Percentiles rank a stretch among this genome's conserved stretches.
phyloP scores from a whole-genome alignment of 148 eudicot species.

The Chenopodium formosanum region DNA sequence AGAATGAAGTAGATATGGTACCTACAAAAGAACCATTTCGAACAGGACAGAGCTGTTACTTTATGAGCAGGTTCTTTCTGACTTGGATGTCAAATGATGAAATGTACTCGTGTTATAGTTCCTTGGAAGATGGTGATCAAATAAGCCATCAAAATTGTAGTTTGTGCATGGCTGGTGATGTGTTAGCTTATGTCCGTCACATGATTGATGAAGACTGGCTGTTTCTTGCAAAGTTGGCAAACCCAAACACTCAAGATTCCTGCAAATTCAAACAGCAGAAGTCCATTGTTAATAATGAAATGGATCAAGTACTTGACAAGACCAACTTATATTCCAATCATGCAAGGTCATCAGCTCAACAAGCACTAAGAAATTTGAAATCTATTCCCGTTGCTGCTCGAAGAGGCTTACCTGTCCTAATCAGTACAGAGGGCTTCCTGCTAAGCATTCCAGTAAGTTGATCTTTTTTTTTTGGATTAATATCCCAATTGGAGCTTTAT shows the following conservation, averaged over 20 bases:
- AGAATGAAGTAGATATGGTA: constrained; percentile 22
- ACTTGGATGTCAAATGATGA: constrained; percentile 41
- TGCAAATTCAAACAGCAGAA: constrained; percentile 23
- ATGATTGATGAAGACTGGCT: constrained; percentile 94
- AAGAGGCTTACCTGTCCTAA: constrained; percentile 73
- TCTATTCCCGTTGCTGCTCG: constrained; percentile 83
- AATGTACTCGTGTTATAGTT: constrained; percentile 13
- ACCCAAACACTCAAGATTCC: constrained; percentile 26
- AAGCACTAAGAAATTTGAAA: constrained; percentile 60
- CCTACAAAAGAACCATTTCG: constrained; percentile 31
- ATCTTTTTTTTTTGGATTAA: background rate
- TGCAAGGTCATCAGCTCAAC: constrained; percentile 48
- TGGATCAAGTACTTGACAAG: constrained; percentile 12
- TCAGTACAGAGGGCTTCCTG: constrained; percentile 47
- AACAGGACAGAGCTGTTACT: constrained; percentile 60
- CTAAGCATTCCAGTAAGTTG: constrained; percentile 72
- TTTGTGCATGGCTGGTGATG: constrained; percentile 36
- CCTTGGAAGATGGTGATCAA: constrained; percentile 16
- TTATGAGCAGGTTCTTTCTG: constrained; percentile 68
- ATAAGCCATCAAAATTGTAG: constrained; percentile 31
- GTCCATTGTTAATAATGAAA: background rate
- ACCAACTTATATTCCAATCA: constrained; percentile 32
- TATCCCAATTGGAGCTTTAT: background rate
- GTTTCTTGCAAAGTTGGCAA: constrained; percentile 59
- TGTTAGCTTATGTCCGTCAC: constrained; percentile 54